Conservation (phyloP, 2,329 filamentous ascomycete species). For the Trichoderma polysporum region DNA sequence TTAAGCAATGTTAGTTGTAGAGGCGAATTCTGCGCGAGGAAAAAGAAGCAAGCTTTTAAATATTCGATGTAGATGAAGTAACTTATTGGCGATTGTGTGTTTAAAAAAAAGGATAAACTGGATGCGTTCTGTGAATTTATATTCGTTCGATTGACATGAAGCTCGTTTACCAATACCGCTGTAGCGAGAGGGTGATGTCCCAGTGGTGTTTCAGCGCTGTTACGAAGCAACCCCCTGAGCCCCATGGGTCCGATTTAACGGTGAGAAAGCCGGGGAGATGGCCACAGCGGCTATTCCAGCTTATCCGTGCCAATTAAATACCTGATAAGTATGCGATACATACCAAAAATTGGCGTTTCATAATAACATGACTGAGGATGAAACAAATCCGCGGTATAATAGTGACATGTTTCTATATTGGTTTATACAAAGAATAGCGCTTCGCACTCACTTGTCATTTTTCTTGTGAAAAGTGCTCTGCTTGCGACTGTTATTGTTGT, state of each 20-base stretch:
- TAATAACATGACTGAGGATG: not conserved
- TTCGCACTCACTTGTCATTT: not conserved
- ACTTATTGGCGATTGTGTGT: not conserved
- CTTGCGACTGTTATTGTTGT: not conserved
- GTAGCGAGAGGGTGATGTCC: not conserved
- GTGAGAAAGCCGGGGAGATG: not conserved
- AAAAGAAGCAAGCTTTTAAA: too few species aligned
- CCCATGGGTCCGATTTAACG: not conserved
- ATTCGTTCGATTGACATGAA: not conserved
- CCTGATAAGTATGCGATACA: not conserved
- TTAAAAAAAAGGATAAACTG: not conserved
- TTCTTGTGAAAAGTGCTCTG: not conserved
- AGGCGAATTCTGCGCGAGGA: too few species aligned
- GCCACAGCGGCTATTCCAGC: not conserved
- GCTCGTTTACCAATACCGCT: not conserved
- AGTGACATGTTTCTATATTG: not conserved
- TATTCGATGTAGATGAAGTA: not conserved
- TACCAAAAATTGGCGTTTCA: not conserved
- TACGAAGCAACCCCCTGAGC: not conserved
- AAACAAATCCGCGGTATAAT: not conserved
- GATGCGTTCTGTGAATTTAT: not conserved
- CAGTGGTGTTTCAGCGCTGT: not conserved
- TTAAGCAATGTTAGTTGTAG: too few species aligned
- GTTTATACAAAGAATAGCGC: not conserved
- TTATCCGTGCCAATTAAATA: not conserved